Percentiles rank a stretch among this genome's conserved stretches.
Conservation (phyloP, 768 basidiomycete genomes). For the Russula vinacea region DNA sequence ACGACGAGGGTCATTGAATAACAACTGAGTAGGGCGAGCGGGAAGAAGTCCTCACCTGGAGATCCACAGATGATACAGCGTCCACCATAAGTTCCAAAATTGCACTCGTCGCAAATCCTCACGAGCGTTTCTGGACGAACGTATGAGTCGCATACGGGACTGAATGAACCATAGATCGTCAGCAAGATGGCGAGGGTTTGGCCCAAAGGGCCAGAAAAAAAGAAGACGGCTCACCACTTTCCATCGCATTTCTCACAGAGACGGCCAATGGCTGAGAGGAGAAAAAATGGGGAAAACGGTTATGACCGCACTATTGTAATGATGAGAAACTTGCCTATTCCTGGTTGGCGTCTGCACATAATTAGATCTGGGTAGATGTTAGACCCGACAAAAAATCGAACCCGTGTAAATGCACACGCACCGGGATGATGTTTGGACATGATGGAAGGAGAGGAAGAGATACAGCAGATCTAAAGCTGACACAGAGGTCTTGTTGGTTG, state of each 20-base stretch:
- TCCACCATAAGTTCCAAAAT: constrained; percentile 97
- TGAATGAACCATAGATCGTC: constrained; percentile 39
- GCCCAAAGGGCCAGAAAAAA: too few relatives aligned
- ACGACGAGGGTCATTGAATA: too few relatives aligned
- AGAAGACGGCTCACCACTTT: constrained; percentile 82
- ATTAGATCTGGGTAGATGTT: constrained; percentile 68
- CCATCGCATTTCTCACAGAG: constrained; percentile 99
- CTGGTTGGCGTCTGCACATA: constrained; percentile 97
- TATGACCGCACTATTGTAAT: constrained; percentile 9
- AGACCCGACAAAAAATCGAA: background rate
- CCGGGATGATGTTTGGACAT: constrained; percentile 42
- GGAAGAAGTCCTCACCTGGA: constrained; percentile 55
- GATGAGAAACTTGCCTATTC: constrained; percentile 66
- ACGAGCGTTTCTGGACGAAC: constrained; percentile 98
- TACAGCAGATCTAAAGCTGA: background rate
- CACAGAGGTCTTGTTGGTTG: background rate
- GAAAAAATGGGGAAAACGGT: too few relatives aligned
- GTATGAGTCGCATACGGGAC: constrained; percentile 98
- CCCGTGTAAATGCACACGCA: constrained; percentile 15
- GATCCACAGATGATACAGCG: constrained; percentile 97
- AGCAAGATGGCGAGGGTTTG: background rate
- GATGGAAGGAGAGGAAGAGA: constrained; percentile 11
- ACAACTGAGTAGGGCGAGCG: too few relatives aligned
- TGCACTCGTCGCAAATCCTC: constrained; percentile 99
- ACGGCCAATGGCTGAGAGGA: constrained; percentile 93